Evolutionary conservation across 2,329 filamentous ascomycete genomes (phyloP).

Genomic region (Coccinonectria pachysandricola): DNA sequence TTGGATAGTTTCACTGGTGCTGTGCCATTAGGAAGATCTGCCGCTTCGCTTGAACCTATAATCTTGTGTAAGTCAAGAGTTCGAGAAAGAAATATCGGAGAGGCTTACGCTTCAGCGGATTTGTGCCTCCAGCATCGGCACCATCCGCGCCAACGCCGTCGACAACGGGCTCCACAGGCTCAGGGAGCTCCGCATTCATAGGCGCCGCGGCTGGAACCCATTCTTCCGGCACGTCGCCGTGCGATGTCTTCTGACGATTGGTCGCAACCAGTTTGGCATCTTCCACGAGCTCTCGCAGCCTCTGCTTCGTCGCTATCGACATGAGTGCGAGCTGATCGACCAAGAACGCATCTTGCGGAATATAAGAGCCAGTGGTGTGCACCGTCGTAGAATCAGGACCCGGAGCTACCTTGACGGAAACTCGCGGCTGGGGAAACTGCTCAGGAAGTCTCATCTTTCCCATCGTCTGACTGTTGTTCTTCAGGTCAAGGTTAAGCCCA

Average conservation of each 20-base stretch:
- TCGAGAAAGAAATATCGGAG: too few species aligned
- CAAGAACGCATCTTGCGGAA: constrained; percentile 65
- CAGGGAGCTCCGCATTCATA: constrained; percentile 30
- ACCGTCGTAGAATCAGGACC: constrained; percentile 55
- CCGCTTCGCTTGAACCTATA: constrained; percentile 31
- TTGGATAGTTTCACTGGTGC: constrained; percentile 36
- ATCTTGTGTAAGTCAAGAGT: too few species aligned
- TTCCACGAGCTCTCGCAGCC: constrained; percentile 64
- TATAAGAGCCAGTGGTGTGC: constrained; percentile 54
- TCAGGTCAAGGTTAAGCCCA: constrained; percentile 44
- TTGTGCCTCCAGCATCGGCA: constrained; percentile 43
- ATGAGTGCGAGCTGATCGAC: constrained; percentile 76
- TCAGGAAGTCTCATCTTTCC: constrained; percentile 39
- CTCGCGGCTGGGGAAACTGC: constrained; percentile 39
- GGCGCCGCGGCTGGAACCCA: constrained; percentile 62
- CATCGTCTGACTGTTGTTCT: constrained; percentile 32
- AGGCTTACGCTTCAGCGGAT: constrained; percentile 49
- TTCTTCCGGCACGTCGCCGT: constrained; percentile 67
- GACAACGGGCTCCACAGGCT: constrained; percentile 16
- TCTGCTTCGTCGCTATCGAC: constrained; percentile 73
- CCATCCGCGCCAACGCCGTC: constrained; percentile 28
- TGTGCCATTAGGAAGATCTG: constrained; percentile 26
- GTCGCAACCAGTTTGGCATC: constrained; percentile 63
- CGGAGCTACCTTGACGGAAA: constrained; percentile 43
- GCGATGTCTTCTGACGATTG: constrained; percentile 65